These are phyloP conservation scores for Trichosanthes cucumerina DNA, from an alignment of 306 rosid genomes.

Conservation along the genomic window DNA sequence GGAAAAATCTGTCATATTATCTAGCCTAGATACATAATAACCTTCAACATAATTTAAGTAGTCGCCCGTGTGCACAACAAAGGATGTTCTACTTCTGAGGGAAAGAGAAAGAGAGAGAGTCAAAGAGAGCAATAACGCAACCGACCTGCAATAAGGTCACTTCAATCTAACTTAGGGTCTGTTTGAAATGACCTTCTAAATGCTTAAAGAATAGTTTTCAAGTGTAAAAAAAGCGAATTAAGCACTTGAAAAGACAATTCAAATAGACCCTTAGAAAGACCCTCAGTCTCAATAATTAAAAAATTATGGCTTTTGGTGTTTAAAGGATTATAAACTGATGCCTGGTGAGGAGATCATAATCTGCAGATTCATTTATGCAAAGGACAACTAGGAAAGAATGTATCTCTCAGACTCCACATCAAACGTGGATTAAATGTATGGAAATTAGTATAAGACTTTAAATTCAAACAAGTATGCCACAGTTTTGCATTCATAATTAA, in stretches of 20 bases:
- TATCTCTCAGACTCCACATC: background rate
- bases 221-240: too few species aligned
- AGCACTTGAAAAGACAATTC: too few species aligned
- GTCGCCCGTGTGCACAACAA: too few species aligned
- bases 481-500: background rate
- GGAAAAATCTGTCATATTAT: background rate
- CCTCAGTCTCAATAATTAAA: background rate
- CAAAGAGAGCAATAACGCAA: background rate
- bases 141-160: background rate
- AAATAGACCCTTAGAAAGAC: background rate
- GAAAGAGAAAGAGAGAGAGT: too few species aligned
- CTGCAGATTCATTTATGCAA: background rate
- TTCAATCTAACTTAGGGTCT: background rate
- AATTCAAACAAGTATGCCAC: background rate
- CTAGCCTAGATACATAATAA: background rate
- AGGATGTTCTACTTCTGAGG: background rate
- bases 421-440: background rate
- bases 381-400: background rate
- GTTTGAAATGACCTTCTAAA: too few species aligned
- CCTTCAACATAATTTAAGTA: too few species aligned
- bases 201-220: too few species aligned
- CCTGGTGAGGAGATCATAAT: background rate
- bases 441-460: background rate
- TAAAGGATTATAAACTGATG: background rate
- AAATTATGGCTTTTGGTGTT: background rate